A percentile compares a stretch with the other conserved stretches of the same genome.
phyloP scores from a whole-genome alignment of 352 stramenopile genomes.

The Globisporangium yorkense region DNA sequence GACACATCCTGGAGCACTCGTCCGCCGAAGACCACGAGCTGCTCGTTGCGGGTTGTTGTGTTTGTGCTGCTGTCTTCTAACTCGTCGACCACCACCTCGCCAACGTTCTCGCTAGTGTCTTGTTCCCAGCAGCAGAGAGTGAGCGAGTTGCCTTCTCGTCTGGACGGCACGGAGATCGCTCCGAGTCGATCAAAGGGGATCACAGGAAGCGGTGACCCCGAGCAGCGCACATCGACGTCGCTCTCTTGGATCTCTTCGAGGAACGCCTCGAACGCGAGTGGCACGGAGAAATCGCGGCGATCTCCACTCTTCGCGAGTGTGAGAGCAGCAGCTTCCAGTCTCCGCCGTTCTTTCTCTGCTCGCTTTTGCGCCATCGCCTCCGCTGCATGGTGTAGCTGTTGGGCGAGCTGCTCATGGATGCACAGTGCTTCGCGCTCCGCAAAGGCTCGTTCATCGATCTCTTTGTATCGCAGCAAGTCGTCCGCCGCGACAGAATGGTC shows the following conservation, averaged over 20 bases:
- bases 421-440: background rate
- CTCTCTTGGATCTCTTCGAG: conserved; percentile 23
- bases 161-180: conserved; percentile 39
- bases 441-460: background rate
- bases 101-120: background rate
- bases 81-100: background rate
- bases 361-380: background rate
- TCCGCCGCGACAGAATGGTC: background rate
- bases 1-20: conserved; percentile 46
- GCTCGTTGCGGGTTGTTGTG: conserved; percentile 2
- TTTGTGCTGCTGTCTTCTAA: background rate
- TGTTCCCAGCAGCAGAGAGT: conserved; percentile 32
- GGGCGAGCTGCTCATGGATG: conserved; percentile 9
- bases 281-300: conserved; percentile 2
- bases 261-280: conserved; percentile 24
- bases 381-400: conserved; percentile 13
- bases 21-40: conserved; percentile 49
- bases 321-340: conserved; percentile 5
- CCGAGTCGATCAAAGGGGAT: conserved; percentile 29
- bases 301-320: conserved; percentile 6
- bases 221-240: conserved; percentile 24
- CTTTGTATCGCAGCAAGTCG: background rate
- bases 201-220: conserved; percentile 4
- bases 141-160: conserved; percentile 55
- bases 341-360: background rate